Evolutionary conservation across 768 basidiomycete species (phyloP).

Genomic region (Suillus alpinus): DNA sequence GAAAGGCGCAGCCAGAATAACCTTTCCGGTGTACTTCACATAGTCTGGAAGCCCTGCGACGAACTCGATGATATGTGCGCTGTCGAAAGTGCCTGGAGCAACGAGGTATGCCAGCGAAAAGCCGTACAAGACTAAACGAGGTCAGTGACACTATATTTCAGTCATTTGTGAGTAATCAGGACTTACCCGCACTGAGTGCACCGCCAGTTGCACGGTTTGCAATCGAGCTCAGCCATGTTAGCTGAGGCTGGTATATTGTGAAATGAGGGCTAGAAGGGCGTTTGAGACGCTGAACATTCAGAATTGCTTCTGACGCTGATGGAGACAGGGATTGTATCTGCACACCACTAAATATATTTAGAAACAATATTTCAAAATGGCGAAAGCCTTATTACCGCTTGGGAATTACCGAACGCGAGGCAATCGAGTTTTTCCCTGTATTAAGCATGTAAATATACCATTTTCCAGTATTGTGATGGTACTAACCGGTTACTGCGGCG

Average conservation of each 20-base stretch:
- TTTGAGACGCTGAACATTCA: conserved; percentile 82
- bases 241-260: conserved; percentile 93
- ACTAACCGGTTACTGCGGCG: conserved; percentile 28
- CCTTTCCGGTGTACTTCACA: conserved; percentile 74
- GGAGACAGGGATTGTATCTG: conserved; percentile 68
- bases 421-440: conserved; percentile 38
- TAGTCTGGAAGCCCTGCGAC: conserved; percentile 70
- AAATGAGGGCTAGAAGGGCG: conserved; percentile 97
- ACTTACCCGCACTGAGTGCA: conserved; percentile 74
- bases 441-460: neutral
- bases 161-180: neutral
- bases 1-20: conserved; percentile 80
- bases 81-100: conserved; percentile 78
- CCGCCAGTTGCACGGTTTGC: conserved; percentile 81
- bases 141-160: neutral
- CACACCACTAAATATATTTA: conserved; percentile 39
- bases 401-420: conserved; percentile 25
- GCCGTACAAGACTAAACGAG: conserved; percentile 72
- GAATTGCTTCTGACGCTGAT: conserved; percentile 54
- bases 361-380: neutral
- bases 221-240: conserved; percentile 88
- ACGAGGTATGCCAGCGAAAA: conserved; percentile 84
- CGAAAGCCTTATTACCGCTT: conserved; percentile 38
- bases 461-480: neutral
- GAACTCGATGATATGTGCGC: conserved; percentile 70